Base-by-base conservation (phyloP, 768 basidiomycete genomes). In the Wakefieldia striispora region DNA sequence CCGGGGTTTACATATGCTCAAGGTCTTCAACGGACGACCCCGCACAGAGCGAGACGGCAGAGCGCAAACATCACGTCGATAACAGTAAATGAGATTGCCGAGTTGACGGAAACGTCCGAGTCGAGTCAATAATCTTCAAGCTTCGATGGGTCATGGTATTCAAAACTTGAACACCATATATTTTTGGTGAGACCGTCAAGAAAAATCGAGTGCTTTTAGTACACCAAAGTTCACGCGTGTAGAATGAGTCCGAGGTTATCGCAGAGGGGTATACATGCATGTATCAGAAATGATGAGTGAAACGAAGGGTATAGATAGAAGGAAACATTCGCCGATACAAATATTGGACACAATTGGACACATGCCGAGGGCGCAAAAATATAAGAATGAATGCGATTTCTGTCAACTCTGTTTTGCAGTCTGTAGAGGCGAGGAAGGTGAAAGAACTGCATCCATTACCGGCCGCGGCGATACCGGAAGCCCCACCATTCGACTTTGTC, bases 401-500 rank as follows among this genome's bases (percentile, higher is more conserved):
- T 0, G 39, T 60, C 19, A 68, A 49, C 55, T 62, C 45, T 58
- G 64, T 43, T 34, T 64, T 21, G 66, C 60, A 10, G 60, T 66
- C 20, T 53, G 57, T 21, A 63, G 29, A 11, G 61, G 60, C 10
- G 64, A 58, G 20, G 43, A 44, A 37, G 57, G 48, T 13, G 61
- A 59, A 17, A 49, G 21, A 11, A 43, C 31, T 6, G 46, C 40
- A 10, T 62, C 62, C 3, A 43, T 24, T 12, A 50, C 57, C 6
- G 60, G 64, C 42, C 70, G 61, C 29, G 72, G 72, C 11, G 75
- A 77, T 39, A 70, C 52, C 1, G 86, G 84, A n/a, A 88, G 70
- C 11, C 84, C 84, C 23, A 82, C 72, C 67, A 84, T 74, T 51
- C 77, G 77, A 49, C 84, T 84, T 40, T 84, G 79, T 51, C 84